These are phyloP conservation scores for Fusarium anguioides DNA, from an alignment of 2,329 filamentous ascomycete species.

Conservation along the genomic window DNA sequence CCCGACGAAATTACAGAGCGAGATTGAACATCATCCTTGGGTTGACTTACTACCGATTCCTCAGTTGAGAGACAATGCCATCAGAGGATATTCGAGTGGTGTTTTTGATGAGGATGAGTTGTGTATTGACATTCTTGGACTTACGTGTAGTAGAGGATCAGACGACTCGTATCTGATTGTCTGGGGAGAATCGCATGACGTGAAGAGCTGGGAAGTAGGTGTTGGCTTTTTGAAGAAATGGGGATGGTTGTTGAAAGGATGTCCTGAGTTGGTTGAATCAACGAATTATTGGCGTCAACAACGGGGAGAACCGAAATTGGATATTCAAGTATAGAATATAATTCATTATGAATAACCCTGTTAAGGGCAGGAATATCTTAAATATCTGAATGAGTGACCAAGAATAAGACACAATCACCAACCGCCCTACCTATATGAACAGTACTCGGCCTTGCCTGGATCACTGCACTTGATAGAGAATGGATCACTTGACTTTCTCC, in stretches of 20 bases:
- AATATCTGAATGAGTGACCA: slow-evolving; percentile 9
- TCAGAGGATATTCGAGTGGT: slow-evolving; percentile 17
- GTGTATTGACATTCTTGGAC: slow-evolving; percentile 33
- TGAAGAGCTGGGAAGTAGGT: slow-evolving; percentile 60
- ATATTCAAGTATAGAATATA: slow-evolving; percentile 2
- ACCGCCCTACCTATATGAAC: neutral
- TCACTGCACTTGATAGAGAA: neutral
- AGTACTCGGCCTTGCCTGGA: neutral
- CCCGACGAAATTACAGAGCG: slow-evolving; percentile 31
- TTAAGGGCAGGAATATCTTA: neutral
- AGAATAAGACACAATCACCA: neutral
- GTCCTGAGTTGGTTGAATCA: slow-evolving; percentile 51
- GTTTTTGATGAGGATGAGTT: slow-evolving; percentile 38
- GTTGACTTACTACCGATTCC: slow-evolving; percentile 39
- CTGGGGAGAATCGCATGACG: slow-evolving; percentile 61
- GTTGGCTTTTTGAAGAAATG: slow-evolving; percentile 59
- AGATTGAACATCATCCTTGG: slow-evolving; percentile 40
- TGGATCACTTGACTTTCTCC: slow-evolving; percentile 9
- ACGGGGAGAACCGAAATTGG: slow-evolving; percentile 33
- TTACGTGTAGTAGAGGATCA: neutral
- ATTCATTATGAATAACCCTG: neutral
- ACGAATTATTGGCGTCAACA: slow-evolving; percentile 52
- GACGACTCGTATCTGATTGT: slow-evolving; percentile 52
- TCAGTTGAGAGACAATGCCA: slow-evolving; percentile 37
- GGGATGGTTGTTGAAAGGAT: slow-evolving; percentile 53